Evolutionary conservation across 805 yeast genomes (phyloP), one percentile per base, ranked within the genome.

Genomic region (Candida taoyuanica): DNA sequence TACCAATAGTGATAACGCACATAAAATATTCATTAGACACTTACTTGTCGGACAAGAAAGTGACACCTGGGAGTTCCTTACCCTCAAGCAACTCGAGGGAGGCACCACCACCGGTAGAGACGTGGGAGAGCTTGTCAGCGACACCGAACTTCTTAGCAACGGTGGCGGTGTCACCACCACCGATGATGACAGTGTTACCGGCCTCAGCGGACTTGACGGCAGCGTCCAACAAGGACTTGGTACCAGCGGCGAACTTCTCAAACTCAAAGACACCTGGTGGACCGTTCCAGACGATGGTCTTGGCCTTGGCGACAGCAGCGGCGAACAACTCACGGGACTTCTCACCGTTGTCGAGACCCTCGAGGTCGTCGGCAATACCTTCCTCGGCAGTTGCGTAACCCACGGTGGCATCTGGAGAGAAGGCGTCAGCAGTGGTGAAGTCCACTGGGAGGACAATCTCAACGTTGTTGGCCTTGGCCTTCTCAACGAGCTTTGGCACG

Each of bases 201-300:
- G 78, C 76, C 65, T 76, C 80, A 58, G 88, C 86, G 49, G 95
- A 82, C 63, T 77, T 72, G 53, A 89, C 95, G 61, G 82, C 82
- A 56, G 93, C 95, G 48, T 81, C 95, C 58, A 91, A 80, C 69
- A 91, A 70, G 44, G 87, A 67, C 73, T 89, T 85, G 63, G 98
- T 91, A 71, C 98, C 98, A 44, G 68, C 68, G 55, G 96, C 83
- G 64, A 93, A 93, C 60, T 75, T 76, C 55, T 86, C 96, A 62
- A 93, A 93, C 75, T 93, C 98, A 66, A 93, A 93, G 57, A 93
- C 98, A 77, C 98, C 98, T 70, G 98, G 97, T 51, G 98, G 98
- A 67, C 98, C 98, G 76, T 93, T 93, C 98, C 98, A 93, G 64
- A 93, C 93, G 59, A 93, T 91, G 60, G 98, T 93, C 81, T 91